A percentile compares a stretch with the other conserved stretches of the same genome.
Conservation (phyloP, 2,329 filamentous ascomycete genomes). For the Fusarium virguliforme region DNA sequence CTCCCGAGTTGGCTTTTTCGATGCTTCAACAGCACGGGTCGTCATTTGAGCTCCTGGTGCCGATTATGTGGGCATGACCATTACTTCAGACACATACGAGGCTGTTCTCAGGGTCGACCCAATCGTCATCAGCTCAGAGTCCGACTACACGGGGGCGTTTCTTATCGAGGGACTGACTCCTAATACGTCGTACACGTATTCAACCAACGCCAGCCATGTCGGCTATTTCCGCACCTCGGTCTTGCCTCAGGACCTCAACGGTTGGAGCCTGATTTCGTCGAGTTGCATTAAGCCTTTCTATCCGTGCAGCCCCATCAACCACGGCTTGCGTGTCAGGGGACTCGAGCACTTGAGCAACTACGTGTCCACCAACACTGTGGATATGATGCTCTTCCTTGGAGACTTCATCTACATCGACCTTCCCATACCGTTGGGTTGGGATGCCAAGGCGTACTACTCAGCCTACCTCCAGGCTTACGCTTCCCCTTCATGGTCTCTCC, state of each 20-base stretch:
- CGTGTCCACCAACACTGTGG: neutral
- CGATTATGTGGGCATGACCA: neutral
- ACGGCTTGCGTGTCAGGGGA: neutral
- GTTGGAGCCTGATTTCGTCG: neutral
- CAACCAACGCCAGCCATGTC: neutral
- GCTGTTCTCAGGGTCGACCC: neutral
- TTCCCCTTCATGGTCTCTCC: slow-evolving; percentile 3
- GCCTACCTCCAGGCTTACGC: slow-evolving; percentile 1
- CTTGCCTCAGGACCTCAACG: neutral
- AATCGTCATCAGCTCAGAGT: neutral
- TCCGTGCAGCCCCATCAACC: neutral
- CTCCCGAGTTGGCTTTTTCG: neutral
- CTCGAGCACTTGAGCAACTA: neutral
- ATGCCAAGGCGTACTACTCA: neutral
- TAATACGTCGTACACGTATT: neutral
- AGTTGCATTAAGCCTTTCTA: slow-evolving; percentile 8
- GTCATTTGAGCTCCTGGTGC: neutral
- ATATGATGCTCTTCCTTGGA: neutral
- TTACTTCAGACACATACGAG: neutral
- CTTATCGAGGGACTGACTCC: neutral
- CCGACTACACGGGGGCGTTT: neutral
- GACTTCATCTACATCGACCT: slow-evolving; percentile 13
- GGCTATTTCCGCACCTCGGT: neutral
- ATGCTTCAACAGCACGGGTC: neutral
- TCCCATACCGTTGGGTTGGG: neutral